Base-by-base conservation (phyloP, 805 yeast species). In the Debaryomyces maramus region DNA sequence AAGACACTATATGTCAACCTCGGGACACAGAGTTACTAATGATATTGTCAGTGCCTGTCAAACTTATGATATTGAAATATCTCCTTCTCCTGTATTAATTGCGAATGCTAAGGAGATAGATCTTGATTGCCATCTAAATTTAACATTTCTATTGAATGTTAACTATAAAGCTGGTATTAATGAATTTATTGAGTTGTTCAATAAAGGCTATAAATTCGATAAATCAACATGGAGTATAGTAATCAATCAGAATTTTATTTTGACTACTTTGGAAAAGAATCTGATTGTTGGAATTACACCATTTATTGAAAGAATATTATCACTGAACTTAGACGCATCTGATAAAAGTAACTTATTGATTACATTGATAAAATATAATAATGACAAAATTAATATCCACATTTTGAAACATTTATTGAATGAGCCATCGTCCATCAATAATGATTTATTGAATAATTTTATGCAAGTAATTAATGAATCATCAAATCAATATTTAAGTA, bases 191-290 rank as follows among this genome's bases (percentile, higher is more conserved):
- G 53, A 53, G 9, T 43, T 44, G 4, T 64, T 66, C 43, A 43
- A 46, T 8, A 53, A 54, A n/a, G 71, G 71, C 0, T 55, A 52
- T 27, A 52, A 52, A 6, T 70, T 70, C 49, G 55, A 51, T 15
- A 34, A 50, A 5, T 40, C 41, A 5, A 68, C 74, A 3, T 63
- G 72, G 65, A 47, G 43, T 3, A 53, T 59, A 6, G 32, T 69
- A 3, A 48, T 66, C 18, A 66, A 58, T 35, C 51, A 55, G 18
- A 49, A 51, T 10, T 66, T 67, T 37, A 48, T 58, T 3, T 28
- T 42, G 22, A 55, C 51, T 14, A 14, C 40, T 3, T 49, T 63
- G 31, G 55, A 53, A 24, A 39, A 36, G 8, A 51, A 52, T 5
- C 33, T 42, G 1, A 36, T 37, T n/a, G 31, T 66, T 7, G 37